Evolutionary conservation across 371 early-diverging fungal genomes (phyloP).

Genomic region (Mortierella sp.): DNA sequence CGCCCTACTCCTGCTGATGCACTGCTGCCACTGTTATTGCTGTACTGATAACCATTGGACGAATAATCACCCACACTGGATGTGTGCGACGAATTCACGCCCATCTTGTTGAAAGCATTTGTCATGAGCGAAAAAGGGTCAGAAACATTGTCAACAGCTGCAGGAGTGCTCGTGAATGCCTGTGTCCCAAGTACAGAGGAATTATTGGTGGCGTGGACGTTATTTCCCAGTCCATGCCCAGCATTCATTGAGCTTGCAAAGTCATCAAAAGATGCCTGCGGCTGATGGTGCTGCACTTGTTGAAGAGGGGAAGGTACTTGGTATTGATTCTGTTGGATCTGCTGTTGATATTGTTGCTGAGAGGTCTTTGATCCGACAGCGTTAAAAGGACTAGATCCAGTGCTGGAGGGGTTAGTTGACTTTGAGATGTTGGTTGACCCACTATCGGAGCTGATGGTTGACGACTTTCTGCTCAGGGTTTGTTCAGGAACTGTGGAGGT

Average conservation of each 20-base stretch:
- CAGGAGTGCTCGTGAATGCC: constrained; percentile 19
- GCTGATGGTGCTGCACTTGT: constrained; percentile 12
- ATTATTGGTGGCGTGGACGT: neutral
- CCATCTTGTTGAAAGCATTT: constrained; percentile 39
- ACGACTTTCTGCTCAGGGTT: constrained; percentile 53
- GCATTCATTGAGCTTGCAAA: constrained; percentile 22
- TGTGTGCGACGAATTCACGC: constrained; percentile 8
- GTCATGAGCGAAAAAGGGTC: constrained; percentile 53
- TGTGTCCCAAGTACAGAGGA: constrained; percentile 22
- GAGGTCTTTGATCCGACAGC: constrained; percentile 19
- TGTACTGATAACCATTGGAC: neutral
- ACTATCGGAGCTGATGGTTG: constrained; percentile 52
- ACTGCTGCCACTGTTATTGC: neutral
- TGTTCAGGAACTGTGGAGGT: constrained; percentile 30
- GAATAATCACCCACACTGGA: neutral
- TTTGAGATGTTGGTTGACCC: constrained; percentile 49
- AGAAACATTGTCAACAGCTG: constrained; percentile 10
- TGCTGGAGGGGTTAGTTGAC: constrained; percentile 43
- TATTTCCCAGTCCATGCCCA: neutral
- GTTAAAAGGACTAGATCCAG: constrained; percentile 41
- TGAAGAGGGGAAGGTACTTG: neutral
- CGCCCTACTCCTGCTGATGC: neutral
- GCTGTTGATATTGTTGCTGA: constrained; percentile 13
- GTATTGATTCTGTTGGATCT: constrained; percentile 15
- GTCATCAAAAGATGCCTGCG: constrained; percentile 28